These are phyloP conservation scores for Erodium maritimum DNA, from an alignment of 345 rosid species.

Conservation along the genomic window DNA sequence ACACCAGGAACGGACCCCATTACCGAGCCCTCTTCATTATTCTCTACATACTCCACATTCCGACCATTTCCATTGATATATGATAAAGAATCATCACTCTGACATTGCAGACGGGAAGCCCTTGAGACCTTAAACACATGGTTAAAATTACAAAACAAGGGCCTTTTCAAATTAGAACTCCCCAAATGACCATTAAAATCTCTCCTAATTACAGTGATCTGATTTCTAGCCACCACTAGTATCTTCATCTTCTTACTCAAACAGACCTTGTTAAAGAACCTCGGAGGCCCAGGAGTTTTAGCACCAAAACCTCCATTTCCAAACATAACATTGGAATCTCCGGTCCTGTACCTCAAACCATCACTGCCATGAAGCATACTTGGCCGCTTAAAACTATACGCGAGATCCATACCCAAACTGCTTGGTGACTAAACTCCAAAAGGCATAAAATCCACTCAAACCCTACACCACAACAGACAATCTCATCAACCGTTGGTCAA, in stretches of 20 bases:
- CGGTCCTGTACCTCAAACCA: constrained; percentile 18
- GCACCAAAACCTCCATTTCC: constrained; percentile 24
- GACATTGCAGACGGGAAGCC: constrained; percentile 34
- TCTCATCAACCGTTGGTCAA: not conserved
- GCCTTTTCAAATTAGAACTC: constrained; percentile 14
- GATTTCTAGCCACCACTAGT: constrained; percentile 15
- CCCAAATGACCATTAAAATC: constrained; percentile 21
- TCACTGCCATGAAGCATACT: constrained; percentile 23
- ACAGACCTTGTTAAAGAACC: constrained; percentile 15
- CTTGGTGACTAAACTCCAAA: not conserved
- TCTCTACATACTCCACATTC: constrained; percentile 29
- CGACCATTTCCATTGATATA: constrained; percentile 47
- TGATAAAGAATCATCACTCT: constrained; percentile 50
- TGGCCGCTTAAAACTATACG: constrained; percentile 36
- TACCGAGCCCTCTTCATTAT: constrained; percentile 16
- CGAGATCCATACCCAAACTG: constrained; percentile 40
- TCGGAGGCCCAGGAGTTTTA: constrained; percentile 18
- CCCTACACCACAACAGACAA: not conserved
- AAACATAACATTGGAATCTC: constrained; percentile 18
- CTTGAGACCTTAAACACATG: constrained; percentile 19
- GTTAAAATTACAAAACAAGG: constrained; percentile 15
- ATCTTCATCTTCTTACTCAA: constrained; percentile 19
- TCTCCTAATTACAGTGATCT: constrained; percentile 18
- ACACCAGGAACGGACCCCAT: constrained; percentile 15
- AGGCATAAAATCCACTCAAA: not conserved